phyloP scores from a whole-genome alignment of 768 basidiomycete species.

The Cubamyces lactineus region DNA sequence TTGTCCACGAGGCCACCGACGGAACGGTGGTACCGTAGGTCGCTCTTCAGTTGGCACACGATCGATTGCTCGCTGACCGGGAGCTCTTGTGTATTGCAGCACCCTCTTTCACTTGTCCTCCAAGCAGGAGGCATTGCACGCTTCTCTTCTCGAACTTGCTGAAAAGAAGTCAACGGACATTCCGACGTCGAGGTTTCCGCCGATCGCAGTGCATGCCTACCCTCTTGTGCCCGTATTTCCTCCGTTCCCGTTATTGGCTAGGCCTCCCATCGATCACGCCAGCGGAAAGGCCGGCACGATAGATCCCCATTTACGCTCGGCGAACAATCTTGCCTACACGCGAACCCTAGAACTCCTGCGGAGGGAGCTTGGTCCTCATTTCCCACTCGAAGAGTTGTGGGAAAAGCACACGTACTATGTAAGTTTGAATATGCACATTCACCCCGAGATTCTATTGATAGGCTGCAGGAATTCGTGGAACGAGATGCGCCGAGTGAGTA shows the following conservation, averaged over 20 bases:
- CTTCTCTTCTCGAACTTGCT: conserved; percentile 33
- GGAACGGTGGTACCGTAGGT: conserved; percentile 37
- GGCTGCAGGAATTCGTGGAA: conserved; percentile 42
- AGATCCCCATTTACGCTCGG: conserved; percentile 42
- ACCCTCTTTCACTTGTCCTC: conserved; percentile 41
- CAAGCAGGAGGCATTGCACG: conserved; percentile 41
- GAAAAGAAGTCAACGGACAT: conserved; percentile 30
- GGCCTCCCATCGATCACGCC: conserved; percentile 37
- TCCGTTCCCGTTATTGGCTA: conserved; percentile 42
- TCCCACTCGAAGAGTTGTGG: conserved; percentile 50
- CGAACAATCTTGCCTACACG: conserved; percentile 42
- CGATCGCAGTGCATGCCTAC: conserved; percentile 40
- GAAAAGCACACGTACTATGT: conserved; percentile 51
- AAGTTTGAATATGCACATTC: neutral
- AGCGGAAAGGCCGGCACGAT: conserved; percentile 28
- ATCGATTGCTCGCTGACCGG: neutral
- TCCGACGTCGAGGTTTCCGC: conserved; percentile 33
- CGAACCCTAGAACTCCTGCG: conserved; percentile 43
- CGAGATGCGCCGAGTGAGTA: conserved; percentile 43
- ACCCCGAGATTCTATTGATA: neutral
- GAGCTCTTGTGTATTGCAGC: conserved; percentile 27
- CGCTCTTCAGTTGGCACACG: neutral
- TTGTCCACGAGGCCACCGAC: conserved; percentile 33
- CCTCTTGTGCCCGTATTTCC: conserved; percentile 40
- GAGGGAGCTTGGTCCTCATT: conserved; percentile 45